Evolutionary conservation across 78 protist species (phyloP).

Genomic region (Cavenderia fasciculata): DNA sequence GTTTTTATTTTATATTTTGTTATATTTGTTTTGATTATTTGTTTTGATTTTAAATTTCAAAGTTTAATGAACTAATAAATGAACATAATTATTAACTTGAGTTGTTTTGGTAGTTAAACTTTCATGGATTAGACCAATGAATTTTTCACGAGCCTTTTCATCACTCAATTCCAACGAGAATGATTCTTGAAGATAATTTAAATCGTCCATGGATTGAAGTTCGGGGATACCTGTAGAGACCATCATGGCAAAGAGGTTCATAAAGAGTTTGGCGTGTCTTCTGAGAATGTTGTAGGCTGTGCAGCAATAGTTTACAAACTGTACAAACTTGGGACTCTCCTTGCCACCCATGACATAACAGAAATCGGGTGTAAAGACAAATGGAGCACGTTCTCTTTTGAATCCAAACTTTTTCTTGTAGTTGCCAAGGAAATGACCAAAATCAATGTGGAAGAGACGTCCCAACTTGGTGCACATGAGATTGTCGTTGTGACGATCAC

Average conservation of each 20-base stretch:
- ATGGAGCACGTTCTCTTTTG: constrained; percentile 95
- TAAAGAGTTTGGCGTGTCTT: constrained; percentile 86
- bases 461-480: constrained; percentile 93
- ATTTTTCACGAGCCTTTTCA: constrained; percentile 85
- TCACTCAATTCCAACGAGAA: constrained; percentile 80
- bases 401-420: constrained; percentile 81
- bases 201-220: constrained; percentile 83
- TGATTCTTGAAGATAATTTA: constrained; percentile 81
- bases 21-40: too few species aligned
- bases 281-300: constrained; percentile 90
- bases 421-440: constrained; percentile 95
- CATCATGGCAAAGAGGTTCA: constrained; percentile 94
- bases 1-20: too few species aligned
- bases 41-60: neutral
- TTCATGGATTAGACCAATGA: constrained; percentile 69
- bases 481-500: constrained; percentile 99
- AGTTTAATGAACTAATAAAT: constrained; percentile 70
- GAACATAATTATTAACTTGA: constrained; percentile 75
- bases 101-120: constrained; percentile 55
- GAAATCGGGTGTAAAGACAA: constrained; percentile 95
- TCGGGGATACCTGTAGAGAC: constrained; percentile 97
- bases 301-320: constrained; percentile 81
- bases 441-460: constrained; percentile 95
- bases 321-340: constrained; percentile 57
- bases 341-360: constrained; percentile 91